Percentiles rank a stretch among this genome's conserved stretches.
phyloP scores from a whole-genome alignment of 2,329 filamentous ascomycete species.

The Neoarthrinium moseri region DNA sequence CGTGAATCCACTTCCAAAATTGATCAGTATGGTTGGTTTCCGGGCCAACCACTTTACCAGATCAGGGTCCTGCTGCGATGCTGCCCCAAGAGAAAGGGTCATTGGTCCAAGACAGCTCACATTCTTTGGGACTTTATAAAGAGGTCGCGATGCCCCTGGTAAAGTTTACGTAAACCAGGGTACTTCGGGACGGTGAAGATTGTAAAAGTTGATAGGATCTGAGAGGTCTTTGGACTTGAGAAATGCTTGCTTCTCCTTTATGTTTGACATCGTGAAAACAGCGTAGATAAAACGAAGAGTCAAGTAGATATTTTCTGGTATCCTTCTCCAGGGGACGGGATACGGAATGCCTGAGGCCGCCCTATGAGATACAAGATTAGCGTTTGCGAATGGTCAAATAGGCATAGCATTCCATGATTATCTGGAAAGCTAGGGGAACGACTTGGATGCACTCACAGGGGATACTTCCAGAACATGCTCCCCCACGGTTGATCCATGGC shows the following conservation, averaged over 20 bases:
- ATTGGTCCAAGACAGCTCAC: slow-evolving; percentile 22
- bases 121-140: slow-evolving; percentile 18
- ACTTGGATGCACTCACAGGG: too few species aligned
- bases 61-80: slow-evolving; percentile 22
- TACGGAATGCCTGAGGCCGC: slow-evolving; percentile 17
- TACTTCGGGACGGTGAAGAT: slow-evolving; percentile 16
- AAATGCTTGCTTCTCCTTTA: slow-evolving; percentile 4
- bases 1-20: slow-evolving; percentile 20
- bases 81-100: slow-evolving; percentile 15
- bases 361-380: too few species aligned
- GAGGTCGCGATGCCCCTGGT: slow-evolving; percentile 20
- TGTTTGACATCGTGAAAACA: slow-evolving; percentile 7
- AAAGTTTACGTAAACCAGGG: slow-evolving; percentile 24
- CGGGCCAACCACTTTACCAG: slow-evolving; percentile 19
- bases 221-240: slow-evolving; percentile 18
- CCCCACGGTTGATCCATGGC: slow-evolving; percentile 11
- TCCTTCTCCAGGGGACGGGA: slow-evolving; percentile 17
- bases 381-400: too few species aligned
- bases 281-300: slow-evolving; percentile 8
- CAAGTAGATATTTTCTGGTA: slow-evolving; percentile 18
- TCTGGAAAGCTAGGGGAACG: too few species aligned
- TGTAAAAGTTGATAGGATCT: slow-evolving; percentile 14
- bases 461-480: slow-evolving; percentile 20
- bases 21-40: slow-evolving; percentile 23
- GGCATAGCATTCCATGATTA: too few species aligned